These are phyloP conservation scores for Solanum hybrid DNA, from an alignment of 305 asterid genomes.

Conservation along the genomic window DNA sequence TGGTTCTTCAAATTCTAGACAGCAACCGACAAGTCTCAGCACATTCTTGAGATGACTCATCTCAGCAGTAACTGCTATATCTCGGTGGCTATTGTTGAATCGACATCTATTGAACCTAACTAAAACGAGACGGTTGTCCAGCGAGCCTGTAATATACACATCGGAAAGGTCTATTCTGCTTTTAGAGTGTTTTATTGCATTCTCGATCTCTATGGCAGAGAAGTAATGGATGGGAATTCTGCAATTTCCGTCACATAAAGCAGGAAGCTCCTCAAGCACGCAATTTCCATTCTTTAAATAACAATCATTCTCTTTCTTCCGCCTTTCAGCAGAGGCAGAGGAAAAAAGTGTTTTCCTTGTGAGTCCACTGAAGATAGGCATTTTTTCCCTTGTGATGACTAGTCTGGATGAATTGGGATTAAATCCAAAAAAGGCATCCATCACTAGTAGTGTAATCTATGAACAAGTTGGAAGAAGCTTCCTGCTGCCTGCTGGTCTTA, in stretches of 20 bases:
- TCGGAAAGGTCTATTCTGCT: background rate
- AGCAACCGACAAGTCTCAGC: too few species aligned
- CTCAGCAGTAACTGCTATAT: too few species aligned
- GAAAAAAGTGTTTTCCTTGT: background rate
- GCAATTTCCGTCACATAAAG: background rate
- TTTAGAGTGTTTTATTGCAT: background rate
- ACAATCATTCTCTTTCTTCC: background rate
- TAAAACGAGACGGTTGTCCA: too few species aligned
- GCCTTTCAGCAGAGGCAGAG: background rate
- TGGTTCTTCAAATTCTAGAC: too few species aligned
- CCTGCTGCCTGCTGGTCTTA: background rate
- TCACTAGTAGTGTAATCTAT: background rate
- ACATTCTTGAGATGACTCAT: too few species aligned
- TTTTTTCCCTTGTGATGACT: too few species aligned
- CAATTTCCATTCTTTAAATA: background rate
- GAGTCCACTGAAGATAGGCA: background rate
- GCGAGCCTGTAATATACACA: too few species aligned
- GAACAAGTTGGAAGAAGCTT: background rate
- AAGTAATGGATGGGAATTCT: background rate
- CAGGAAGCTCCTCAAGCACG: background rate
- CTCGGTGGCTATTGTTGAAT: too few species aligned
- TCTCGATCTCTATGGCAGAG: background rate
- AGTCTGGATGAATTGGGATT: too few species aligned
- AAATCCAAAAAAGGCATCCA: too few species aligned
- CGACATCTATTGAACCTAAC: too few species aligned